Evolutionary conservation across 495 filamentous ascomycete genomes (phyloP).

Genomic region (Talaromyces wortmannii): DNA sequence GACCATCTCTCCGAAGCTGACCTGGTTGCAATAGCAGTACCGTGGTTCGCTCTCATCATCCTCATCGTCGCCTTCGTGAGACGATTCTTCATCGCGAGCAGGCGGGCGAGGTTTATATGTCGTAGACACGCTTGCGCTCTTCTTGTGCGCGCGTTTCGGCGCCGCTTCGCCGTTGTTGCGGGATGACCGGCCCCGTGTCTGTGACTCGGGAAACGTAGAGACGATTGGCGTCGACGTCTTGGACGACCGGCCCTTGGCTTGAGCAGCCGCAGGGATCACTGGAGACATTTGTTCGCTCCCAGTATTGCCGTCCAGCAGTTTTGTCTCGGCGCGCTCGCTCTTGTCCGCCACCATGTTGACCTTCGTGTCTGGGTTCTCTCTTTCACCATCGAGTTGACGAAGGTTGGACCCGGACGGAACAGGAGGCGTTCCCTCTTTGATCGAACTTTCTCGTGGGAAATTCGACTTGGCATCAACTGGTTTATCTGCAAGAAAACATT

Average conservation of each 20-base stretch:
- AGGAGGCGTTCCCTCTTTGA: conserved; percentile 19
- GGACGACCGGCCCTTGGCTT: conserved; percentile 31
- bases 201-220: conserved; percentile 32
- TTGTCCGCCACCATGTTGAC: conserved; percentile 12
- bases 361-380: conserved; percentile 27
- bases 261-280: neutral
- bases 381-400: conserved; percentile 17
- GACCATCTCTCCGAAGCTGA: conserved; percentile 97
- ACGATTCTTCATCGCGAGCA: conserved; percentile 39
- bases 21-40: conserved; percentile 90
- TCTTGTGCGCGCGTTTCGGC: conserved; percentile 66
- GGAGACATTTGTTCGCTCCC: neutral
- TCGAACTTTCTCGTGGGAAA: conserved; percentile 20
- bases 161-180: neutral
- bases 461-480: conserved; percentile 22
- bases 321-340: conserved; percentile 5
- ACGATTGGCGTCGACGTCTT: conserved; percentile 56
- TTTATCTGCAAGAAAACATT: conserved; percentile 21
- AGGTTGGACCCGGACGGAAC: conserved; percentile 16
- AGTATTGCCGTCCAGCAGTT: neutral
- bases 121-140: conserved; percentile 31
- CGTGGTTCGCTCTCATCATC: conserved; percentile 74
- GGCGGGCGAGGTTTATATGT: conserved; percentile 18
- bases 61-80: conserved; percentile 59
- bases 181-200: conserved; percentile 23